Evolutionary conservation across 352 stramenopile species (phyloP).

Genomic region (Phytophthora macrochlamydospora): DNA sequence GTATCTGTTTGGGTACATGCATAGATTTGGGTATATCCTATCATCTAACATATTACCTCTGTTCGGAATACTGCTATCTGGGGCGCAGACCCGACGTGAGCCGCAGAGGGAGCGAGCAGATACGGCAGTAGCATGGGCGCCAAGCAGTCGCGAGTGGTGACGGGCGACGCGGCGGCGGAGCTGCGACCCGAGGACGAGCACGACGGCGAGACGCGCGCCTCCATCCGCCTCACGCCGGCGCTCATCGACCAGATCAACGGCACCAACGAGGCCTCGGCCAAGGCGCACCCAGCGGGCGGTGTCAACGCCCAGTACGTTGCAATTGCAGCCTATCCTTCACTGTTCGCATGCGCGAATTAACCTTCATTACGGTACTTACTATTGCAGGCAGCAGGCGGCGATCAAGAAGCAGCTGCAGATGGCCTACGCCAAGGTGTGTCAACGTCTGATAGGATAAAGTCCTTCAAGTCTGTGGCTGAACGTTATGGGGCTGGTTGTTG

Average conservation of each 20-base stretch:
- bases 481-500: too few species aligned
- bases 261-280: slow-evolving; percentile 24
- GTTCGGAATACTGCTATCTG: background rate
- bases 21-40: too few species aligned
- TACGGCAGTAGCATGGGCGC: slow-evolving; percentile 56
- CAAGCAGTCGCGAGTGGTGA: slow-evolving; percentile 79
- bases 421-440: slow-evolving; percentile 71
- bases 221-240: slow-evolving; percentile 71
- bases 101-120: slow-evolving; percentile 5
- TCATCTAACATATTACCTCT: too few species aligned
- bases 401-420: slow-evolving; percentile 81
- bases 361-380: slow-evolving; percentile 3
- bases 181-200: slow-evolving; percentile 46
- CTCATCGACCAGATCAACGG: slow-evolving; percentile 77
- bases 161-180: slow-evolving; percentile 60
- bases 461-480: too few species aligned
- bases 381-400: slow-evolving; percentile 52
- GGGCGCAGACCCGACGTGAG: slow-evolving; percentile 42
- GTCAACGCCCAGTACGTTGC: slow-evolving; percentile 52
- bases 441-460: too few species aligned
- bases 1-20: too few species aligned
- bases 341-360: background rate
- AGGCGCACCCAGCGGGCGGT: slow-evolving; percentile 12
- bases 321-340: background rate
- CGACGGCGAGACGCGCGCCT: slow-evolving; percentile 53